These are phyloP conservation scores for Penicillium occitanis DNA, from an alignment of 2,329 filamentous ascomycete genomes.

Conservation along the genomic window DNA sequence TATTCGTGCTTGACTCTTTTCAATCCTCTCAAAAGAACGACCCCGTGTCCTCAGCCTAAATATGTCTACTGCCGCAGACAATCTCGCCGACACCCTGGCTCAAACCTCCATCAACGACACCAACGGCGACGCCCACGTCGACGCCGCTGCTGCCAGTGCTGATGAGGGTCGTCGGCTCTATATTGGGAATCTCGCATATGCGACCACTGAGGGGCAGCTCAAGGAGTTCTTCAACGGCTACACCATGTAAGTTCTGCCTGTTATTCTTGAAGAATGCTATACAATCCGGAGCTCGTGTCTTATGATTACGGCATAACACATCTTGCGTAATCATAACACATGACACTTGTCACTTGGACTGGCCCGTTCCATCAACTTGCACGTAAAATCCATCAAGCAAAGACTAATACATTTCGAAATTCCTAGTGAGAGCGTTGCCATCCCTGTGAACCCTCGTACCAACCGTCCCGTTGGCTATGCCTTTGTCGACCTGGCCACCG, in stretches of 20 bases:
- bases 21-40: slow-evolving; percentile 15
- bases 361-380: background rate
- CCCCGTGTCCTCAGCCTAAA: slow-evolving; percentile 49
- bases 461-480: slow-evolving; percentile 98
- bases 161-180: slow-evolving; percentile 99
- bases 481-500: slow-evolving; percentile 96
- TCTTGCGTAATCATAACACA: background rate
- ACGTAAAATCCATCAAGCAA: background rate
- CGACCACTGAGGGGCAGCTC: slow-evolving; percentile 99
- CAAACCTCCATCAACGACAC: slow-evolving; percentile 62
- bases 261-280: background rate
- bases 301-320: background rate
- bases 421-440: slow-evolving; percentile 91
- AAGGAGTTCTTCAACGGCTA: slow-evolving; percentile 99
- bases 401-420: background rate
- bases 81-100: slow-evolving; percentile 66
- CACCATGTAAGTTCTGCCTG: slow-evolving; percentile 78
- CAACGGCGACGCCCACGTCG: slow-evolving; percentile 68
- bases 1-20: slow-evolving; percentile 12
- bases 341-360: background rate
- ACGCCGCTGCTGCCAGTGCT: slow-evolving; percentile 93
- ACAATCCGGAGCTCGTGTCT: background rate
- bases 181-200: slow-evolving; percentile 99
- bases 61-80: slow-evolving; percentile 84
- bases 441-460: slow-evolving; percentile 98